phyloP scores from a whole-genome alignment of 352 stramenopile species.

The Pythium utonaiense region DNA sequence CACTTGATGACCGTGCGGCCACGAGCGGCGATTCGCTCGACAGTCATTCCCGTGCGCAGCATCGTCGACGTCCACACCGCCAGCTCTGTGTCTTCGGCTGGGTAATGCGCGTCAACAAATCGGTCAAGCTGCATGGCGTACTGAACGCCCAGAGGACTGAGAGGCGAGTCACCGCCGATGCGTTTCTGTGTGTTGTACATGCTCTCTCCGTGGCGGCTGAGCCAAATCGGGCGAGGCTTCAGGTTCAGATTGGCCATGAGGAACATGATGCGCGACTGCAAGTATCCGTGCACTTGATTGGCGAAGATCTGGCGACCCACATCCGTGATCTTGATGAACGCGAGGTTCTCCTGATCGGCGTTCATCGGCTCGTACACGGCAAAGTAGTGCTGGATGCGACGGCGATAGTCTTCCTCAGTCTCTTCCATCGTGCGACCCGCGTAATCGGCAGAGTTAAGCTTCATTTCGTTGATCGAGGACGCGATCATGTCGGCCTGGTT shows the following conservation, averaged over 20 bases:
- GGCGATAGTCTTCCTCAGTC: slow-evolving; percentile 68
- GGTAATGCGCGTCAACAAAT: slow-evolving; percentile 91
- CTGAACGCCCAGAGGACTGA: slow-evolving; percentile 90
- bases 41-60: slow-evolving; percentile 95
- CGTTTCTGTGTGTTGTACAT: slow-evolving; percentile 97
- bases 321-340: slow-evolving; percentile 84
- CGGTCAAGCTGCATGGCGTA: slow-evolving; percentile 93
- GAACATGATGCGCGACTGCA: slow-evolving; percentile 91
- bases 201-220: slow-evolving; percentile 96
- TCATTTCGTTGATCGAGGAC: slow-evolving; percentile 85
- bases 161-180: slow-evolving; percentile 94
- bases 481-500: slow-evolving; percentile 68
- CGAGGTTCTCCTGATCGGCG: slow-evolving; percentile 45
- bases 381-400: slow-evolving; percentile 78
- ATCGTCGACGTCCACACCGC: slow-evolving; percentile 97
- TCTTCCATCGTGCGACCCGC: slow-evolving; percentile 66
- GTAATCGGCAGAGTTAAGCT: slow-evolving; percentile 80
- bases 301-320: slow-evolving; percentile 79
- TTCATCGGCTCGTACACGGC: slow-evolving; percentile 65
- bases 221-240: slow-evolving; percentile 93
- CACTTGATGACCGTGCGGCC: slow-evolving; percentile 76
- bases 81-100: slow-evolving; percentile 64
- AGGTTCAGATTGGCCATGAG: slow-evolving; percentile 96
- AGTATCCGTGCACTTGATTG: slow-evolving; percentile 83
- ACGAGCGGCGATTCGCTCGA: slow-evolving; percentile 70